Conservation (phyloP, 176 grass and related monocot species). For the Ampelocalamus luodianensis region DNA sequence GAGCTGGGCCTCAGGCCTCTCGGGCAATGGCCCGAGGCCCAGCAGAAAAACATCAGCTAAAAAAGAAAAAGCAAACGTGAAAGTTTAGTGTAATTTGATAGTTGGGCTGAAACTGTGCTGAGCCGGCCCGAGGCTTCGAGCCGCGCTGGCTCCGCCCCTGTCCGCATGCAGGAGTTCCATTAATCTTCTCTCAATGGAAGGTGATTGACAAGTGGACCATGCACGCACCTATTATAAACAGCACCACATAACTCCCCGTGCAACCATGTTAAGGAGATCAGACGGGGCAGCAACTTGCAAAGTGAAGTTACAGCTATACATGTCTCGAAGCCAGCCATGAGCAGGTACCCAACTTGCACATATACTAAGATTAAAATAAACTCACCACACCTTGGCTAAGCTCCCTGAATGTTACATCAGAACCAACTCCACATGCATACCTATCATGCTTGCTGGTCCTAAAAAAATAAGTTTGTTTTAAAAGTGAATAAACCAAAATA, state of each 20-base stretch:
- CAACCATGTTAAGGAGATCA: background rate
- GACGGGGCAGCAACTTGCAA: constrained; percentile 11
- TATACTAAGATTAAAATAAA: background rate
- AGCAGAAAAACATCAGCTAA: too few species aligned
- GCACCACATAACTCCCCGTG: background rate
- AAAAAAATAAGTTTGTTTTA: background rate
- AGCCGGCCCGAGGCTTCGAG: too few species aligned
- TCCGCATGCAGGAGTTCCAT: too few species aligned
- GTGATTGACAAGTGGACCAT: background rate
- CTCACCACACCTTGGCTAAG: background rate
- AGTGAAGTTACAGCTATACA: constrained; percentile 21
- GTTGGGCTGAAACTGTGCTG: too few species aligned
- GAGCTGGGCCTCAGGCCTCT: too few species aligned
- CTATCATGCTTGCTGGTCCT: too few species aligned
- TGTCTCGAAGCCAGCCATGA: constrained; percentile 7
- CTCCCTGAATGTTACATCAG: background rate
- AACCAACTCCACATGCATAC: constrained; percentile 1
- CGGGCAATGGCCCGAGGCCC: too few species aligned
- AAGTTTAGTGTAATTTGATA: too few species aligned
- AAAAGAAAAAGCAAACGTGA: too few species aligned
- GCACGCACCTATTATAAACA: background rate
- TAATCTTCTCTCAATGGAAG: background rate
- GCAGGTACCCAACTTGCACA: background rate
- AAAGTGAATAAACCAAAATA: too few species aligned
- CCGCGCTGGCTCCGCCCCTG: too few species aligned